Base-by-base conservation (phyloP, 2,329 filamentous ascomycete genomes). In the Daldinia sp. region DNA sequence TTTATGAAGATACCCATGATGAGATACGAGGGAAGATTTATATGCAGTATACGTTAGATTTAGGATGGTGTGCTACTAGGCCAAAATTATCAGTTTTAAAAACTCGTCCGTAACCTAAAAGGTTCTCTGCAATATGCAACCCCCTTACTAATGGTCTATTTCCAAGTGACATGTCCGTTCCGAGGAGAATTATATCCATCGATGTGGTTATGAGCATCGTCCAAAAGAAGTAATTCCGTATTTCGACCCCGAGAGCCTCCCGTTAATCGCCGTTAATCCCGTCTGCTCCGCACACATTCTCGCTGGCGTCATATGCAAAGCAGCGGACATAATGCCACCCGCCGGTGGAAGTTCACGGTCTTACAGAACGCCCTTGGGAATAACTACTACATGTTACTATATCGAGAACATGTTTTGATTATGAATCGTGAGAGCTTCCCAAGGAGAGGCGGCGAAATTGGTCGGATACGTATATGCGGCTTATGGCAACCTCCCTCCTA, bases 241-340 rank as follows among this genome's bases (percentile, higher is more conserved):
- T 56, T 56, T 18, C 53, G 30, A 18, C 18, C 60, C 68, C 12
- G 23, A n/a, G 26, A 48, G 46, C 35, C 13, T 30, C 46, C 30
- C 30, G 28, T 30, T 15, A 48, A 57, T 33, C 18, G 28, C 60
- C 60, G 60, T 20, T 60, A 65, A 65, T 20, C 48, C 63, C 63
- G 56, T 55, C 37, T 12, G 9, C n/a, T 51, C 12, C 23, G 4
- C 46, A 18, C 6, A 30, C 4, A 7, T 39, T 7, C 15, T 26
- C 20, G 5, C 23, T 33, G 4, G 41, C 26, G 23, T 15, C 37
- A 28, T 51, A 42, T 41, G 51, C 59, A 57, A 7, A 13, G 26
- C 6, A 41, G 5, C 55, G 59, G 48, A 54, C 30, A 66, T 60
- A 57, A 60, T 63, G 37, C n/a, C 26, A 10, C n/a, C 57, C 13